A percentile compares a stretch with the other conserved stretches of the same genome.
Conservation (phyloP, 2,329 filamentous ascomycete genomes). For the Metarhizium rileyi region DNA sequence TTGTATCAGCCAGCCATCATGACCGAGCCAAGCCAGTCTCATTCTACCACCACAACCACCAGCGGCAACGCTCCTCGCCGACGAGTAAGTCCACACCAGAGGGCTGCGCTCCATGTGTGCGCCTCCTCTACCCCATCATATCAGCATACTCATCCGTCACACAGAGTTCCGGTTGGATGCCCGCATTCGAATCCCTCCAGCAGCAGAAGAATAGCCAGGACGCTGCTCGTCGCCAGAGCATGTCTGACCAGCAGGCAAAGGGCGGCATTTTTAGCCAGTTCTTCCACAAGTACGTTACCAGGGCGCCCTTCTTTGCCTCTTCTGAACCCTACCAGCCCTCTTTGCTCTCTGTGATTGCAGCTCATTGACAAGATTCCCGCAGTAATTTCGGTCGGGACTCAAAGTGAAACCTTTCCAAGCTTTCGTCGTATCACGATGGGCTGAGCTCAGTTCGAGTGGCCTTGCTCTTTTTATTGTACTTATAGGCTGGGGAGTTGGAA, state of each 20-base stretch:
- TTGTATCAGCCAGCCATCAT: constrained; percentile 13
- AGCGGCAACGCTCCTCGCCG: constrained; percentile 16
- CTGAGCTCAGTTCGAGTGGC: background rate
- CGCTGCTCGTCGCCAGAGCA: constrained; percentile 40
- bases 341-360: background rate
- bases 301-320: background rate
- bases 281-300: constrained; percentile 43
- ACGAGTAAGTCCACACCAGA: constrained; percentile 15
- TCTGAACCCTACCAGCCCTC: background rate
- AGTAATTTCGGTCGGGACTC: constrained; percentile 26
- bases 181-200: constrained; percentile 39
- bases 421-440: background rate
- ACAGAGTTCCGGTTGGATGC: constrained; percentile 37
- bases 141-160: background rate
- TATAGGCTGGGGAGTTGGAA: background rate
- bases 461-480: constrained; percentile 1
- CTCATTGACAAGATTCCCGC: background rate
- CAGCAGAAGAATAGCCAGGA: constrained; percentile 41
- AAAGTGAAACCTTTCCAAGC: constrained; percentile 7
- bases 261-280: constrained; percentile 42
- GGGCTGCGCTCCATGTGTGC: background rate
- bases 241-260: constrained; percentile 41
- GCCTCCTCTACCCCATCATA: background rate
- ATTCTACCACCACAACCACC: constrained; percentile 9
- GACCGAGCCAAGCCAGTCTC: constrained; percentile 19